Percentiles rank a stretch among this genome's conserved stretches.
phyloP scores from a whole-genome alignment of 495 filamentous ascomycete genomes.

The Oleoguttula mirabilis region DNA sequence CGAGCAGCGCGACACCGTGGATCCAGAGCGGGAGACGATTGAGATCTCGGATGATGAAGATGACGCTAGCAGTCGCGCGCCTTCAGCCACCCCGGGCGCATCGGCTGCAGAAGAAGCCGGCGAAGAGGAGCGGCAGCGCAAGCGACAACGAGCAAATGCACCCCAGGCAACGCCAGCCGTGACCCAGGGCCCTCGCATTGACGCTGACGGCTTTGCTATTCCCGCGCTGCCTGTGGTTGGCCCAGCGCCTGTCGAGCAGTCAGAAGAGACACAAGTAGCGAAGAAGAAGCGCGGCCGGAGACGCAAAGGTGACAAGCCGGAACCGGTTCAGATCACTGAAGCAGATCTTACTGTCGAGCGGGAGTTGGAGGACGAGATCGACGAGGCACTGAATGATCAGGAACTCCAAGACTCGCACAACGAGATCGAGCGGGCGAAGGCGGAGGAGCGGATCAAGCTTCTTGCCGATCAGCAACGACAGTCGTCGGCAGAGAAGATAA shows the following conservation, averaged over 20 bases:
- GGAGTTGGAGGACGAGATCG: slow-evolving; percentile 28
- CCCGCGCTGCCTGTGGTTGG: slow-evolving; percentile 29
- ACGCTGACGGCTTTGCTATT: slow-evolving; percentile 45
- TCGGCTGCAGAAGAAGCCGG: neutral
- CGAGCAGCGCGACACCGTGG: neutral
- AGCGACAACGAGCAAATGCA: slow-evolving; percentile 7
- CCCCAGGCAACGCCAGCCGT: slow-evolving; percentile 5
- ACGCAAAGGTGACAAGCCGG: neutral
- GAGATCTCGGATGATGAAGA: slow-evolving; percentile 7
- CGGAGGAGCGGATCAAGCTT: slow-evolving; percentile 6
- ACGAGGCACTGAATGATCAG: slow-evolving; percentile 10
- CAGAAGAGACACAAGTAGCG: neutral
- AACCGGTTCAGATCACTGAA: slow-evolving; percentile 20
- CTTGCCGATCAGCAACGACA: slow-evolving; percentile 1
- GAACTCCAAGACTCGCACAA: slow-evolving; percentile 8
- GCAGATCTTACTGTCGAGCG: slow-evolving; percentile 27
- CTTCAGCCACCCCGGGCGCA: slow-evolving; percentile 2
- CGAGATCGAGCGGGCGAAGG: slow-evolving; percentile 9
- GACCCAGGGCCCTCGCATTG: slow-evolving; percentile 27
- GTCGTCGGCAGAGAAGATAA: neutral
- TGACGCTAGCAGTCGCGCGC: neutral
- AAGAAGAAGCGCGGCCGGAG: slow-evolving; percentile 5
- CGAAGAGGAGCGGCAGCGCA: slow-evolving; percentile 2
- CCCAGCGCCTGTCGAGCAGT: neutral
- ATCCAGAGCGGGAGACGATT: neutral